Conservation (phyloP, 768 basidiomycete species). For the Botryobasidium botryosum region DNA sequence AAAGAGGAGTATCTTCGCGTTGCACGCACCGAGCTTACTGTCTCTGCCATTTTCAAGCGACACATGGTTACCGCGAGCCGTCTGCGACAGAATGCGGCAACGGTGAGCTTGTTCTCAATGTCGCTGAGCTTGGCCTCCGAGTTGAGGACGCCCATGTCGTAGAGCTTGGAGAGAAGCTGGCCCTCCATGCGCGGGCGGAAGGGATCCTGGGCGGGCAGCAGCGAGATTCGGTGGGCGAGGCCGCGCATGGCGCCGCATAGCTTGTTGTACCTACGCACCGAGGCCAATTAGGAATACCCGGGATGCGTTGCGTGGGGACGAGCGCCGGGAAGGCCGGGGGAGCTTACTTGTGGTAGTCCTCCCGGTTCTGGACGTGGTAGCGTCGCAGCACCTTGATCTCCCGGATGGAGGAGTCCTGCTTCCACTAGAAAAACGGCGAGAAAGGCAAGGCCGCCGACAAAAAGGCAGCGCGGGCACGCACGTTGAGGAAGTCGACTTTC, state of each 20-base stretch:
- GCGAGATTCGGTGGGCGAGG: conserved; percentile 70
- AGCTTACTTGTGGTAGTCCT: conserved; percentile 77
- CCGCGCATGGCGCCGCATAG: conserved; percentile 75
- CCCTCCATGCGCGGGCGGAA: conserved; percentile 72
- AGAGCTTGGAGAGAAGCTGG: conserved; percentile 82
- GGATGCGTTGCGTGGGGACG: background rate
- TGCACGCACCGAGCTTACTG: conserved; percentile 70
- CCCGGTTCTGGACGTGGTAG: conserved; percentile 88
- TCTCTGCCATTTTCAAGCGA: conserved; percentile 87
- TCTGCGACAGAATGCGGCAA: conserved; percentile 83
- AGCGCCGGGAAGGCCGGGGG: background rate
- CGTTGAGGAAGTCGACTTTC: conserved; percentile 94
- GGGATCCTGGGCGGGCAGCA: conserved; percentile 79
- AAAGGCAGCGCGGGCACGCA: conserved; percentile 22
- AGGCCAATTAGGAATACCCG: too few species aligned
- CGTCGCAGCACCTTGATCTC: conserved; percentile 90
- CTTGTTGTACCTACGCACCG: conserved; percentile 93
- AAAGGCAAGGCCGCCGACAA: background rate
- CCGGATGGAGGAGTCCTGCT: conserved; percentile 77
- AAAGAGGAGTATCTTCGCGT: background rate
- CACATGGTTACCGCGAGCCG: conserved; percentile 86
- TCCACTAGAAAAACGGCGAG: conserved; percentile 47
- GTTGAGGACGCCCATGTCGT: conserved; percentile 91
- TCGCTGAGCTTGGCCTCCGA: conserved; percentile 79
- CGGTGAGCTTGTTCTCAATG: conserved; percentile 85